Evolutionary conservation across 2,329 filamentous ascomycete species (phyloP).

Genomic region (Talaromyces sp.): DNA sequence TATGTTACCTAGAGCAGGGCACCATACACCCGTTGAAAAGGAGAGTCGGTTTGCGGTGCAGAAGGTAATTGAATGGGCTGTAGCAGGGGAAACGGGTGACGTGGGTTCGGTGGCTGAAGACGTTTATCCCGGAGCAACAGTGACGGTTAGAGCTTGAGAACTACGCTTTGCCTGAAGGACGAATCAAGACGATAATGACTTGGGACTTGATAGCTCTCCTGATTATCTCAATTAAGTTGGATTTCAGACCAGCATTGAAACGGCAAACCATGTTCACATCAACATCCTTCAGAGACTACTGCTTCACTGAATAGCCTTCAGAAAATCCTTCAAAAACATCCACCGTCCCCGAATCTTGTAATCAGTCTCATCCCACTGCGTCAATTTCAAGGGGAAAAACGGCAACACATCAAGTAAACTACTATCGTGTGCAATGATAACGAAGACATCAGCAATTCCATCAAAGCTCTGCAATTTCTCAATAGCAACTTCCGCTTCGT

Average conservation of each 20-base stretch:
- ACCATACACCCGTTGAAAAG: constrained; percentile 51
- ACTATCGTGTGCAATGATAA: constrained; percentile 14
- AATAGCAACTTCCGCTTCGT: not conserved
- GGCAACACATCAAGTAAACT: constrained; percentile 4
- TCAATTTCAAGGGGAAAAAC: constrained; percentile 3
- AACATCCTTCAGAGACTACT: not conserved
- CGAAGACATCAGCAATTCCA: constrained; percentile 6
- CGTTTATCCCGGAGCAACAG: constrained; percentile 30
- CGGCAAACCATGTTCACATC: not conserved
- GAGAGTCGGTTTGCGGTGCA: constrained; percentile 41
- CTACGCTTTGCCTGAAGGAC: not conserved
- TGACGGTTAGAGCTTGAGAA: constrained; percentile 28
- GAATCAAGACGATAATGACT: not conserved
- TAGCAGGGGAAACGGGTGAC: constrained; percentile 34
- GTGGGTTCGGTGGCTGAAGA: constrained; percentile 26
- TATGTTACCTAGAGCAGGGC: constrained; percentile 46
- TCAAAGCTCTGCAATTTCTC: constrained; percentile 11
- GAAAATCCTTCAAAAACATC: constrained; percentile 6
- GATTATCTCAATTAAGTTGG: not conserved
- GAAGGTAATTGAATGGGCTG: constrained; percentile 37
- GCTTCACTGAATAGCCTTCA: not conserved
- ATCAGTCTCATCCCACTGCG: not conserved
- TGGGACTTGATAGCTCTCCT: not conserved
- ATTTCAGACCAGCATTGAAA: not conserved
- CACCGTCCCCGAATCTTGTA: not conserved